phyloP scores from a whole-genome alignment of 768 basidiomycete species.

The Fistulinella prunicolor region DNA sequence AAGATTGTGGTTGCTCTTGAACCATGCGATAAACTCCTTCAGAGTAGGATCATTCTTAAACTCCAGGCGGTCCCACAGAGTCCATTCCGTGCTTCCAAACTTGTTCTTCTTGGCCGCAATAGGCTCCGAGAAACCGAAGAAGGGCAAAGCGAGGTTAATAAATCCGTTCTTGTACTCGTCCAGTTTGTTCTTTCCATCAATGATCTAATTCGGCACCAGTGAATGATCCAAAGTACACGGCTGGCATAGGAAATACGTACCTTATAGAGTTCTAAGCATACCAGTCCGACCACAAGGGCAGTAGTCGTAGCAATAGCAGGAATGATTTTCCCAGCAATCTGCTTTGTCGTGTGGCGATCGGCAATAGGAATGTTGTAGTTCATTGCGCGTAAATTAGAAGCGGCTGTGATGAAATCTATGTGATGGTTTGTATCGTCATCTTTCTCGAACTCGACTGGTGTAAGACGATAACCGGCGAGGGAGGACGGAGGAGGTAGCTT shows the following conservation, averaged over 20 bases:
- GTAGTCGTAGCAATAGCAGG: conserved; percentile 99
- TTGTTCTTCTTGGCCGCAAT: conserved; percentile 86
- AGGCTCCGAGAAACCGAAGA: conserved; percentile 99
- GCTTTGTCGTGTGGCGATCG: conserved; percentile 91
- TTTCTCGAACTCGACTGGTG: conserved; percentile 97
- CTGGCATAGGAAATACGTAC: conserved; percentile 33
- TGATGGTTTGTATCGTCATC: conserved; percentile 98
- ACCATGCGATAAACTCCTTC: conserved; percentile 79
- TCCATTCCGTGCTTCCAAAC: conserved; percentile 90
- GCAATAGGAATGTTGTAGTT: conserved; percentile 90
- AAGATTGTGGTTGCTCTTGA: conserved; percentile 79
- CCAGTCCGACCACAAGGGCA: conserved; percentile 89
- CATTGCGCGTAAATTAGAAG: conserved; percentile 92
- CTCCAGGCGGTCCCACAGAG: conserved; percentile 96
- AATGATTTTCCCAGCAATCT: conserved; percentile 98
- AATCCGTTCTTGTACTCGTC: conserved; percentile 99
- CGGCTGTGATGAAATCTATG: conserved; percentile 98
- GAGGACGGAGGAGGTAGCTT: conserved; percentile 87
- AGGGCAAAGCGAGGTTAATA: conserved; percentile 94
- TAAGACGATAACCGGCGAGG: conserved; percentile 93
- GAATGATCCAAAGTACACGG: background rate
- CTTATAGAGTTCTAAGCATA: conserved; percentile 97
- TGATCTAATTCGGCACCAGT: conserved; percentile 55
- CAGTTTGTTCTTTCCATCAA: conserved; percentile 90
- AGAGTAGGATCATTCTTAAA: conserved; percentile 88